Evolutionary conservation across 208 protist genomes (phyloP).

Genomic region (Trypanosoma rangeli): DNA sequence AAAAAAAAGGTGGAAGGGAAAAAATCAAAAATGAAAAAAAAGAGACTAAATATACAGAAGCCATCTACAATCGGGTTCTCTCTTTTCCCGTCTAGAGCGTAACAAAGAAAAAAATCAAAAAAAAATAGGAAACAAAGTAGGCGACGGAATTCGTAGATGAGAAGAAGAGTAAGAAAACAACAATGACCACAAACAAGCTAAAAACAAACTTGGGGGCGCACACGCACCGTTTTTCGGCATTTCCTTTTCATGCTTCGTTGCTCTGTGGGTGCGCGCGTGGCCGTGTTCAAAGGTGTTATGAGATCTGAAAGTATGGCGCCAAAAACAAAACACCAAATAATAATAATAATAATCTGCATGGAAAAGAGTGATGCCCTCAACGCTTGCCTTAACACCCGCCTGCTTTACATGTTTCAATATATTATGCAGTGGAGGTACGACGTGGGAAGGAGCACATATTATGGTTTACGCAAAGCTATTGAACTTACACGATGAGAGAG

Average conservation of each 20-base stretch:
- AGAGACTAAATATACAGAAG: neutral
- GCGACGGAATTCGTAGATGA: neutral
- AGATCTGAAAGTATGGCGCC: neutral
- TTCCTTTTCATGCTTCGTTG: neutral
- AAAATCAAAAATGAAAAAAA: conserved; percentile 9
- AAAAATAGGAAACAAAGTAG: neutral
- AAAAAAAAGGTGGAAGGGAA: conserved; percentile 21
- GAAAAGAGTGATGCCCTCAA: too few relatives aligned
- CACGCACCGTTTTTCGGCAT: neutral
- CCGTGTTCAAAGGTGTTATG: too few relatives aligned
- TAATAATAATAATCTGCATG: too few relatives aligned
- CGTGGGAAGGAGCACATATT: too few relatives aligned
- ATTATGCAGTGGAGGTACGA: too few relatives aligned
- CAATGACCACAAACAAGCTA: neutral
- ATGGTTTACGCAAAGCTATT: too few relatives aligned
- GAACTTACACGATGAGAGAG: too few relatives aligned
- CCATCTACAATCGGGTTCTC: neutral
- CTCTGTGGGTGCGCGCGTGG: neutral
- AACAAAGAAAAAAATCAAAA: conserved; percentile 1
- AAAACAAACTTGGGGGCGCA: neutral
- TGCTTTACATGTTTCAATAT: too few relatives aligned
- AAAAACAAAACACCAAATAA: too few relatives aligned
- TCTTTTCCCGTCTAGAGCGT: neutral
- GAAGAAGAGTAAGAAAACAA: neutral
- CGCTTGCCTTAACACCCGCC: too few relatives aligned